Evolutionary conservation across 2,329 filamentous ascomycete genomes (phyloP).

Genomic region (Ceratocystis smalleyi): DNA sequence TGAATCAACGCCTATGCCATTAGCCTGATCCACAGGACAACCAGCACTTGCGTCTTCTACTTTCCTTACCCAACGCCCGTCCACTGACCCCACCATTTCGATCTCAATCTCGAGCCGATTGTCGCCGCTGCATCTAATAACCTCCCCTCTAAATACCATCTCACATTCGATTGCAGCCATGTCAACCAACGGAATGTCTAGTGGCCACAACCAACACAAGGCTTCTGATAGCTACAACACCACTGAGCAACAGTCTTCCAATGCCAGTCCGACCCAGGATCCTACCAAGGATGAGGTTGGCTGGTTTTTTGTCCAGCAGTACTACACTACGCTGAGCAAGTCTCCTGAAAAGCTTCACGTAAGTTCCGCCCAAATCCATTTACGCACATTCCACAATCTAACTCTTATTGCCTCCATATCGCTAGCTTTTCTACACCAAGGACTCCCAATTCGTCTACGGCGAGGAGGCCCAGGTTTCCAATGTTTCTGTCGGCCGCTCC

Average conservation of each 20-base stretch:
- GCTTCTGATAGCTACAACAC: constrained; percentile 24
- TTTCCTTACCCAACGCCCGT: constrained; percentile 1
- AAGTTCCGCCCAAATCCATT: constrained; percentile 23
- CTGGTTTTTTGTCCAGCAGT: constrained; percentile 99
- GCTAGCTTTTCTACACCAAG: constrained; percentile 83
- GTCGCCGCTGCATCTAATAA: background rate
- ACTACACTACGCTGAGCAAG: constrained; percentile 95
- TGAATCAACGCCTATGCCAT: constrained; percentile 3
- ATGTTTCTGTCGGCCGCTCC: constrained; percentile 73
- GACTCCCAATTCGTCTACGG: constrained; percentile 90
- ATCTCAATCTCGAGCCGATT: constrained; percentile 7
- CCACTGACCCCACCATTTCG: background rate
- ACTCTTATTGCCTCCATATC: background rate
- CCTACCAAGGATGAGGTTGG: constrained; percentile 82
- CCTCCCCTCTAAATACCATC: background rate
- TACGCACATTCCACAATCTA: background rate
- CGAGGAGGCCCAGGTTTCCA: constrained; percentile 73
- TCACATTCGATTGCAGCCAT: constrained; percentile 23
- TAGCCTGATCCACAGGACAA: background rate
- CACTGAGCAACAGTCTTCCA: constrained; percentile 18
- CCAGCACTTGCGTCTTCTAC: background rate
- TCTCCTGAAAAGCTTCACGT: constrained; percentile 82
- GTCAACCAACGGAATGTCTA: constrained; percentile 43
- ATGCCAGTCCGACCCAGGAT: constrained; percentile 26
- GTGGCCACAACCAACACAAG: constrained; percentile 29